Evolutionary conservation across 2,329 filamentous ascomycete genomes (phyloP).

Genomic region (Albophoma yamanashiensis): DNA sequence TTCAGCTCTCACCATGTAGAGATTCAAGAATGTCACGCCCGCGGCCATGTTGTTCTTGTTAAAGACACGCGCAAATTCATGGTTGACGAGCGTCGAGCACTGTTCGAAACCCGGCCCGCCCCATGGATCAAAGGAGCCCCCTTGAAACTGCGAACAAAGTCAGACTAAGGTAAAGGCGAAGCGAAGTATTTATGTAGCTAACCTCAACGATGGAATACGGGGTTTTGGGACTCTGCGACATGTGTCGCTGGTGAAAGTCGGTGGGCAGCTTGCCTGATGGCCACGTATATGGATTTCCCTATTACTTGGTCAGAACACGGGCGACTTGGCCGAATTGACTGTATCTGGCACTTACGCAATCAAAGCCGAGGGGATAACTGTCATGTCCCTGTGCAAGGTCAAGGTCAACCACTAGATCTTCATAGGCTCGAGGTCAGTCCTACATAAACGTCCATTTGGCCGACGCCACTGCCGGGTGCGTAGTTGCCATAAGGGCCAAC

Average conservation of each 20-base stretch:
- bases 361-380: constrained; percentile 32
- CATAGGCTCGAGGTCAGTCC: constrained; percentile 1
- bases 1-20: constrained; percentile 54
- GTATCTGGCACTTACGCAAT: constrained; percentile 21
- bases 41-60: constrained; percentile 66
- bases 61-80: constrained; percentile 69
- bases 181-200: neutral
- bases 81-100: constrained; percentile 54
- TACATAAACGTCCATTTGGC: constrained; percentile 48
- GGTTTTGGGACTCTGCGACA: constrained; percentile 51
- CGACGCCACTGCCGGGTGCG: constrained; percentile 47
- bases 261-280: constrained; percentile 42
- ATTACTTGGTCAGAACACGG: neutral
- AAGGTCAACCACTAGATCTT: neutral
- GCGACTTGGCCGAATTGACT: neutral
- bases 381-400: constrained; percentile 16
- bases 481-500: constrained; percentile 49
- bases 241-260: constrained; percentile 28
- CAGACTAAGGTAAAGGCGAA: neutral
- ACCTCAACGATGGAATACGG: constrained; percentile 55
- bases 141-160: constrained; percentile 44
- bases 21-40: constrained; percentile 55
- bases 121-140: constrained; percentile 63
- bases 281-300: constrained; percentile 40
- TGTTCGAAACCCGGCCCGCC: constrained; percentile 59